phyloP scores from a whole-genome alignment of 805 yeast genomes.

The Starmerella geochares region DNA sequence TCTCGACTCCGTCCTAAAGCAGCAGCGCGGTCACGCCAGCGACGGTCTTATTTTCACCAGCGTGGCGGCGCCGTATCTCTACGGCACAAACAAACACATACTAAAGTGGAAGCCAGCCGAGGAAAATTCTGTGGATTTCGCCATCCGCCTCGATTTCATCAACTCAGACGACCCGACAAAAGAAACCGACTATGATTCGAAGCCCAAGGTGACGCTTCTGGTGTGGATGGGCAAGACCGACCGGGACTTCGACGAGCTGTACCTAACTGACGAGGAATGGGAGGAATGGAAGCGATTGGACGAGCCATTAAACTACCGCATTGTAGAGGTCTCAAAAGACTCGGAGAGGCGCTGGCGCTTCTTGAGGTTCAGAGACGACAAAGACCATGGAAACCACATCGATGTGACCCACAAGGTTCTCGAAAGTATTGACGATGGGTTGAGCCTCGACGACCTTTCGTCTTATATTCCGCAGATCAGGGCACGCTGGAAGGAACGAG shows the following conservation, averaged over 20 bases:
- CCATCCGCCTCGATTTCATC: conserved; percentile 53
- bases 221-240: conserved; percentile 55
- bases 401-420: conserved; percentile 73
- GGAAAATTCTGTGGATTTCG: conserved; percentile 88
- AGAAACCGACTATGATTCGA: conserved; percentile 50
- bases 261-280: conserved; percentile 68
- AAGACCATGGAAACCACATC: conserved; percentile 73
- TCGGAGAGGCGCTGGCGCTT: conserved; percentile 65
- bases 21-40: conserved; percentile 69
- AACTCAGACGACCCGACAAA: conserved; percentile 50
- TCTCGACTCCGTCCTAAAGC: conserved; percentile 61
- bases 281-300: conserved; percentile 52
- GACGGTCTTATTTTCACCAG: conserved; percentile 94
- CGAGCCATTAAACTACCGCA: conserved; percentile 80
- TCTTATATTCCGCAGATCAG: conserved; percentile 16
- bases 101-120: conserved; percentile 96
- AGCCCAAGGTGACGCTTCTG: conserved; percentile 56
- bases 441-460: conserved; percentile 60
- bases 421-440: conserved; percentile 77
- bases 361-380: conserved; percentile 87
- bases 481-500: conserved; percentile 16
- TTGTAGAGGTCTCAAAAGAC: conserved; percentile 73
- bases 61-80: conserved; percentile 72
- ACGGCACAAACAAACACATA: conserved; percentile 79
- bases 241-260: conserved; percentile 55